Evolutionary conservation across 192 early-diverging fungal genomes (phyloP).

Genomic region (Backusella psychrophila): DNA sequence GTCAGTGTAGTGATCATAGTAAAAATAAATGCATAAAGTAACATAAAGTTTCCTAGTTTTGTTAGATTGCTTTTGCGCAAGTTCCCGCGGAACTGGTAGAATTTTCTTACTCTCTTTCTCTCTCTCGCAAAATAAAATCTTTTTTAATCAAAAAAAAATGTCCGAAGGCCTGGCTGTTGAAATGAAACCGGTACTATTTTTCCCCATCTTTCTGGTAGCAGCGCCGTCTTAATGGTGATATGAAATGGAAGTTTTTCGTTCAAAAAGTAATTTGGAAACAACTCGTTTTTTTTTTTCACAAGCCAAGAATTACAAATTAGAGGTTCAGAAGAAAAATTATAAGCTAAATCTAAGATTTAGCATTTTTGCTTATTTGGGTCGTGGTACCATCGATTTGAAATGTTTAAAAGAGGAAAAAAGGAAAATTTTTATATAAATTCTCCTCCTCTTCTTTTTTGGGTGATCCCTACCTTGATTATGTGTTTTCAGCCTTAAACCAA

Average conservation of each 20-base stretch:
- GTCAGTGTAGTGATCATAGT: background rate
- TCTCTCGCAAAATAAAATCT: background rate
- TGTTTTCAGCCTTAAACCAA: background rate
- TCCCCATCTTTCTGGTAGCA: background rate
- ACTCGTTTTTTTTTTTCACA: too few species aligned
- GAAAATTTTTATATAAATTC: background rate
- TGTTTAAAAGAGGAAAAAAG: background rate
- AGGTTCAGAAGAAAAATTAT: background rate
- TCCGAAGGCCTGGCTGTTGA: background rate
- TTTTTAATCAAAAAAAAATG: background rate
- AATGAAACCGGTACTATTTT: background rate
- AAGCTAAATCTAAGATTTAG: background rate
- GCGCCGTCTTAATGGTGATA: too few species aligned
- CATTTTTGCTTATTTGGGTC: background rate
- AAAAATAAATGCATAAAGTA: background rate
- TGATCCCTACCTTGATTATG: background rate
- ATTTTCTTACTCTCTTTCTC: background rate
- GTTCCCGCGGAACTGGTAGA: background rate
- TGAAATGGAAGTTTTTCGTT: too few species aligned
- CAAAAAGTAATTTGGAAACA: too few species aligned
- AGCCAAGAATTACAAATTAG: too few species aligned
- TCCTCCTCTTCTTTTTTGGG: background rate
- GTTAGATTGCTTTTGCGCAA: background rate
- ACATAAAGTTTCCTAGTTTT: background rate
- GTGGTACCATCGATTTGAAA: background rate